Percentiles rank a stretch among this genome's conserved stretches.
phyloP scores from a whole-genome alignment of 2,329 filamentous ascomycete species.

The Nannizziopsis barbatae region DNA sequence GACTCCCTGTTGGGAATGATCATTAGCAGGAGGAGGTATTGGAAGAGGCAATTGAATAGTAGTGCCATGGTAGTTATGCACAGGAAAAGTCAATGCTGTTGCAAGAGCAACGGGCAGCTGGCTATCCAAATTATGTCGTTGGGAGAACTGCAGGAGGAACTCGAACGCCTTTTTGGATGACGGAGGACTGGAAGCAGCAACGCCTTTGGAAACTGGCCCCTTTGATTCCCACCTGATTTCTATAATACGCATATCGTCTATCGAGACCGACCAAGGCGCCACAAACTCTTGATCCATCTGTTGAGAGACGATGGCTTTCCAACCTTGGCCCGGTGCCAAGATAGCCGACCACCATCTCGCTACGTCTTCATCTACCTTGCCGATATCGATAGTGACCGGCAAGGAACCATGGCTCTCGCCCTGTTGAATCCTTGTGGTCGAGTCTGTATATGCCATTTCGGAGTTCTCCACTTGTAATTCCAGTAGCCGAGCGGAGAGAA shows the following conservation, averaged over 20 bases:
- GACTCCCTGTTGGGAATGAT: too few species aligned
- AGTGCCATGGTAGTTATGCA: slow-evolving; percentile 6
- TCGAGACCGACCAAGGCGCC: slow-evolving; percentile 2
- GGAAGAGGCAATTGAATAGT: background rate
- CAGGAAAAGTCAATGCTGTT: slow-evolving; percentile 6
- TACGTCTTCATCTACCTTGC: background rate
- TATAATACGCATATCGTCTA: background rate
- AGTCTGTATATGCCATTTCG: slow-evolving; percentile 2
- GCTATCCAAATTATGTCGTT: background rate
- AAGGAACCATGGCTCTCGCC: too few species aligned
- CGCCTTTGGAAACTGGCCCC: slow-evolving; percentile 1
- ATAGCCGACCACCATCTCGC: slow-evolving; percentile 6
- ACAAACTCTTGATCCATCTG: background rate
- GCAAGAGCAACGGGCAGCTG: slow-evolving; percentile 5
- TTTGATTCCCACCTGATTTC: slow-evolving; percentile 4
- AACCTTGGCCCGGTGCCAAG: slow-evolving; percentile 4
- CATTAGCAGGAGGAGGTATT: background rate
- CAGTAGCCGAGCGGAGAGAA: slow-evolving; percentile 5
- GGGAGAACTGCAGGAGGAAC: slow-evolving; percentile 5
- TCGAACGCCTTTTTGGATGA: slow-evolving; percentile 1
- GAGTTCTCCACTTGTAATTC: slow-evolving; percentile 3
- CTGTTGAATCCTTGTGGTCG: slow-evolving; percentile 5
- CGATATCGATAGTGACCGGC: background rate
- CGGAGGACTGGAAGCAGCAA: background rate
- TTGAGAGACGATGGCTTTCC: slow-evolving; percentile 6